Conservation (phyloP, 495 filamentous ascomycete species). For the Hyphodiscus hymeniophilus region DNA sequence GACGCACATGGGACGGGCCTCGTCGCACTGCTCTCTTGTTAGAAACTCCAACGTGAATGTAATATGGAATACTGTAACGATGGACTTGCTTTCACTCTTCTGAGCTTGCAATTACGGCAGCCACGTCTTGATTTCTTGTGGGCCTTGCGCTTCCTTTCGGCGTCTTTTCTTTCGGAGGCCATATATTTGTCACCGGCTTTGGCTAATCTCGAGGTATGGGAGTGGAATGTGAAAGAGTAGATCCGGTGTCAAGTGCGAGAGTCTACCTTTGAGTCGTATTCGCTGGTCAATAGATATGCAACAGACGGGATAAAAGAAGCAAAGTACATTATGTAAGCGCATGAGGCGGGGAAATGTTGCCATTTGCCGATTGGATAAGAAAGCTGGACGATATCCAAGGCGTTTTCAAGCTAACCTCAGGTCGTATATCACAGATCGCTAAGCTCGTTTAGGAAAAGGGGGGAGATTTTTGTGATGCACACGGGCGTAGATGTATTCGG, state of each 20-base stretch:
- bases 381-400: neutral
- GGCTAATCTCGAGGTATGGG: neutral
- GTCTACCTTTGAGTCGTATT: neutral
- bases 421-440: conserved; percentile 17
- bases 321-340: too few species aligned
- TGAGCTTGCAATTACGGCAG: conserved; percentile 40
- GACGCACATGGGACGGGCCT: conserved; percentile 32
- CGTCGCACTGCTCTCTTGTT: conserved; percentile 34
- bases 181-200: neutral
- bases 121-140: conserved; percentile 36
- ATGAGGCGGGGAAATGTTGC: too few species aligned
- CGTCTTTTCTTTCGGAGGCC: conserved; percentile 8
- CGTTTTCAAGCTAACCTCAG: conserved; percentile 17
- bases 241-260: neutral
- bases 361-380: neutral
- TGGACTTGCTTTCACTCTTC: conserved; percentile 33
- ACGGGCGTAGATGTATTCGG: too few species aligned
- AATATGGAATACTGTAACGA: neutral
- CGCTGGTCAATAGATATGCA: neutral
- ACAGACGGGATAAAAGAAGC: neutral
- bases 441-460: neutral
- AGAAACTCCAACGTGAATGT: neutral
- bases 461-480: too few species aligned
- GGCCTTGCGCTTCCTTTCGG: conserved; percentile 25
- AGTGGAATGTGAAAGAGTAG: too few species aligned